These are phyloP conservation scores for Aspergillus ruber DNA, from an alignment of 2,329 filamentous ascomycete species.

Conservation along the genomic window DNA sequence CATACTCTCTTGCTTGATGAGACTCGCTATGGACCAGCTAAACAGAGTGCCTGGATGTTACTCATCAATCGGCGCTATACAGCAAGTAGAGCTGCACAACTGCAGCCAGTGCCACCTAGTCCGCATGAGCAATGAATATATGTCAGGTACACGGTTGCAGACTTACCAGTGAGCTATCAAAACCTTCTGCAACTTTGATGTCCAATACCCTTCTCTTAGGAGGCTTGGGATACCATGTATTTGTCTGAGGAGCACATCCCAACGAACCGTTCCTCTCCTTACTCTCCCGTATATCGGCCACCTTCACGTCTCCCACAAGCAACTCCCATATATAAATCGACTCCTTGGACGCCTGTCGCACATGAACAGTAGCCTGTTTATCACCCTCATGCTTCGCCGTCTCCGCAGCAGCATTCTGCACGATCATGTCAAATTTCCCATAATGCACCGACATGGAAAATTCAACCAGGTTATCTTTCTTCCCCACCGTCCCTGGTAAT, in stretches of 20 bases:
- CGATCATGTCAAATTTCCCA: neutral
- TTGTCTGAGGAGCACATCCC: neutral
- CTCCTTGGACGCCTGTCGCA: neutral
- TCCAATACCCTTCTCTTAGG: neutral
- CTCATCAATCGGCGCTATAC: neutral
- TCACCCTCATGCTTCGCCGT: neutral
- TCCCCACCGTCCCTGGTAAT: neutral
- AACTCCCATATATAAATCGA: neutral
- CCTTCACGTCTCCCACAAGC: neutral
- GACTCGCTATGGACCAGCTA: too few relatives aligned
- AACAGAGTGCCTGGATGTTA: too few relatives aligned
- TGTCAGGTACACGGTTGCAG: neutral
- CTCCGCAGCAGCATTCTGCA: neutral
- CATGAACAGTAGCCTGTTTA: neutral
- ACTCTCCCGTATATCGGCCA: neutral
- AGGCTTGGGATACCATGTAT: neutral
- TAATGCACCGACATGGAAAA: neutral
- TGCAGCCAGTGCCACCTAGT: neutral
- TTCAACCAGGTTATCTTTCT: neutral
- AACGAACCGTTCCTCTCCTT: neutral
- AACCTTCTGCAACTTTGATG: neutral
- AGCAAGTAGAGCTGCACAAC: neutral
- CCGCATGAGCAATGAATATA: neutral
- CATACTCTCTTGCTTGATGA: too few relatives aligned
- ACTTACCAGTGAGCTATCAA: neutral